phyloP scores from a whole-genome alignment of 192 early-diverging fungal species.

The Phlyctochytrium bullatum region DNA sequence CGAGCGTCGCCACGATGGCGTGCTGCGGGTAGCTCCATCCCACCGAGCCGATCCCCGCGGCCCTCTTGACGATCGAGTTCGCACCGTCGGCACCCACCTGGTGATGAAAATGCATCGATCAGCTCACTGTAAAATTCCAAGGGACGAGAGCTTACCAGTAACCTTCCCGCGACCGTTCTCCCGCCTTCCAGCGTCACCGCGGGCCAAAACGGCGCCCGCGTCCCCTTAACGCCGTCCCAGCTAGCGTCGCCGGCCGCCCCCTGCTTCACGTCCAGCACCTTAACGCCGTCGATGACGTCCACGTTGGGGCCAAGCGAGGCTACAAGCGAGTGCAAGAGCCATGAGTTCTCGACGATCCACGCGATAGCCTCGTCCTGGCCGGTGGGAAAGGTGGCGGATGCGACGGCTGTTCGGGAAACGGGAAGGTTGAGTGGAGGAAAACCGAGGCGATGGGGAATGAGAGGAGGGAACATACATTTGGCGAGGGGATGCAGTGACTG shows the following conservation, averaged over 20 bases:
- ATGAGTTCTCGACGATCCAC: conserved; percentile 80
- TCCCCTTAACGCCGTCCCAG: no score
- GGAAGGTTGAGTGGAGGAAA: no score
- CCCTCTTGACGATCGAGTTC: conserved; percentile 79
- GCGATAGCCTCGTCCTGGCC: conserved; percentile 53
- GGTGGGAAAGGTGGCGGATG: no score
- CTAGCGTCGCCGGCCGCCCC: conserved; percentile 23
- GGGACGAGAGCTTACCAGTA: conserved; percentile 55
- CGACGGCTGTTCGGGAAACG: no score
- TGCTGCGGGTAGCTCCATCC: conserved; percentile 86
- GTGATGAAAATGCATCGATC: no score
- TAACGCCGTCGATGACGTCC: conserved; percentile 65
- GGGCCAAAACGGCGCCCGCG: conserved; percentile 86
- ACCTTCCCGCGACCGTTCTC: conserved; percentile 58
- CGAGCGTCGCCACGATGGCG: conserved; percentile 84
- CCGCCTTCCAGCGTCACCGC: conserved; percentile 66
- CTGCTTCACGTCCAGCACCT: conserved; percentile 57
- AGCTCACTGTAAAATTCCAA: neutral
- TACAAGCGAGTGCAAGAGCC: conserved; percentile 11
- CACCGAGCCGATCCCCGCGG: conserved; percentile 75
- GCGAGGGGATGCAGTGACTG: no score
- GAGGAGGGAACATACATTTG: no score
- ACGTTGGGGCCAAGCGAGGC: conserved; percentile 32
- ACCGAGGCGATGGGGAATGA: no score
- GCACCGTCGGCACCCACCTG: conserved; percentile 86